phyloP scores from a whole-genome alignment of 345 rosid species.

The Psidium friedrichsthalianum region DNA sequence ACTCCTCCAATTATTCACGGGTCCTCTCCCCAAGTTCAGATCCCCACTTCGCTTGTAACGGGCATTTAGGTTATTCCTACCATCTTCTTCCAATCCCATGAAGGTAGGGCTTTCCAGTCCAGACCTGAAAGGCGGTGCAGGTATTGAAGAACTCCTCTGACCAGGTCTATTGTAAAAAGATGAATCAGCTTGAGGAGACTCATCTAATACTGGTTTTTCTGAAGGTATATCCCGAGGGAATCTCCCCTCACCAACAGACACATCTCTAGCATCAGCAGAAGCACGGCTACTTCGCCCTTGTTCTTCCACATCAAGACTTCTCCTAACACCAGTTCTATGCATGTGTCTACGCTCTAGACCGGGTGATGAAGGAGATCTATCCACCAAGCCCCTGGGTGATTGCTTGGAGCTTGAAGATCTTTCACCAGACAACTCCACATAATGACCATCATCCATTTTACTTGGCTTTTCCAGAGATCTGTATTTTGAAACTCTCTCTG shows the following conservation, averaged over 20 bases:
- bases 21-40: constrained; percentile 62
- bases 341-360: constrained; percentile 65
- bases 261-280: constrained; percentile 38
- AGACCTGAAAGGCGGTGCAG: constrained; percentile 58
- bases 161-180: constrained; percentile 40
- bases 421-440: constrained; percentile 52
- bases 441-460: constrained; percentile 56
- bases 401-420: constrained; percentile 67
- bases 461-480: constrained; percentile 42
- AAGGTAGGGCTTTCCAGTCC: constrained; percentile 57
- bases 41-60: constrained; percentile 67
- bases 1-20: constrained; percentile 84
- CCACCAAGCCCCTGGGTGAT: constrained; percentile 52
- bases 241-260: constrained; percentile 50
- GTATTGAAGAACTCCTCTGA: constrained; percentile 41
- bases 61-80: constrained; percentile 28
- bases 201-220: constrained; percentile 54
- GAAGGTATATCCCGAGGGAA: constrained; percentile 28
- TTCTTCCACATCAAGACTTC: constrained; percentile 71
- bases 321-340: constrained; percentile 41
- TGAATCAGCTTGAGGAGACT: constrained; percentile 47
- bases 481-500: constrained; percentile 52
- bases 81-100: constrained; percentile 67
- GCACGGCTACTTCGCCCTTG: constrained; percentile 44
- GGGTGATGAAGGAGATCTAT: constrained; percentile 74